phyloP scores from a whole-genome alignment of 257 asterid species.

The Solanum pennellii region DNA sequence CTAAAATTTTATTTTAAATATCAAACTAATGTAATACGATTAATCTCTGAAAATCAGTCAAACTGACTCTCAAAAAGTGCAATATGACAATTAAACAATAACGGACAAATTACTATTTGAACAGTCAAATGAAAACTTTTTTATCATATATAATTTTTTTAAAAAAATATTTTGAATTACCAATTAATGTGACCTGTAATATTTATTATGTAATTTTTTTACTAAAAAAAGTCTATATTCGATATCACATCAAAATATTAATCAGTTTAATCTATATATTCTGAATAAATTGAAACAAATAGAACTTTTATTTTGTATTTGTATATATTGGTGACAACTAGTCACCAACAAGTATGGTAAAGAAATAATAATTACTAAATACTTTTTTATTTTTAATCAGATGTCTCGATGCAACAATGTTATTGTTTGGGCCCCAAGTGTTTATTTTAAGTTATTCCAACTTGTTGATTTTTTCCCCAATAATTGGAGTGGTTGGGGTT shows the following conservation, averaged over 20 bases:
- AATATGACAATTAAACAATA: too few relatives aligned
- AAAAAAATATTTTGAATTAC: too few relatives aligned
- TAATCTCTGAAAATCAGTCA: neutral
- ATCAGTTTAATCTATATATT: too few relatives aligned
- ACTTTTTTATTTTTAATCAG: rapidly evolving
- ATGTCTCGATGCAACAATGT: too few relatives aligned
- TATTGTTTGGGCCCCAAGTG: neutral
- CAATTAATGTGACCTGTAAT: neutral
- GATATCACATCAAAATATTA: too few relatives aligned
- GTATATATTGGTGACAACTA: neutral
- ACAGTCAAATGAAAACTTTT: neutral
- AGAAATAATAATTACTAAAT: too few relatives aligned
- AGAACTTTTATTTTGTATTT: neutral
- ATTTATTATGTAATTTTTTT: neutral
- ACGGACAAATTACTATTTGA: neutral
- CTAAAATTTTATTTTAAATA: too few relatives aligned
- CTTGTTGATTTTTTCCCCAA: neutral
- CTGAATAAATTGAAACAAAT: neutral
- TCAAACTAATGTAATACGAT: too few relatives aligned
- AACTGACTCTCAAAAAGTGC: too few relatives aligned
- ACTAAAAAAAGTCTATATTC: neutral
- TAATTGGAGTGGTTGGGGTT: neutral
- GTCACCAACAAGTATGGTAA: neutral
- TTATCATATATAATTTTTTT: neutral
- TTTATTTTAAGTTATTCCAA: neutral